Percentiles rank a stretch among this genome's conserved stretches.
Conservation (phyloP, 768 basidiomycete genomes). For the Lactarius evosmus region DNA sequence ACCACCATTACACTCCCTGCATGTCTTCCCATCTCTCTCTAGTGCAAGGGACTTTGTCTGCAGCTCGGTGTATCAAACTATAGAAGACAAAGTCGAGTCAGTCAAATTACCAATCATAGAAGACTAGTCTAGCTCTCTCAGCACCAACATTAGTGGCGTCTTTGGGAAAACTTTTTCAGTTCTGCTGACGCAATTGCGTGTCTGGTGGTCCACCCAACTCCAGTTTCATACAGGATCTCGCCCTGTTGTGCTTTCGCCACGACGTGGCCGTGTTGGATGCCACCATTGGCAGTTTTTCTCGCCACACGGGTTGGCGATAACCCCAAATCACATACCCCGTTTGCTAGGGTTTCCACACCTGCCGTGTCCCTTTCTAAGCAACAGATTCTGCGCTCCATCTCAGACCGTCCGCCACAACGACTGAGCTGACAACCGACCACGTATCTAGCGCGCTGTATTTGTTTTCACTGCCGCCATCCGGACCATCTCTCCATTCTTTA, state of each 20-base stretch:
- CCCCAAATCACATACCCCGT: not conserved
- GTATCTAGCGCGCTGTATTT: not conserved
- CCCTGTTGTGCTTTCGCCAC: not conserved
- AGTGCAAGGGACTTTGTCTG: not conserved
- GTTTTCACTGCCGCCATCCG: not conserved
- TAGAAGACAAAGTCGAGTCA: not conserved
- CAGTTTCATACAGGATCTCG: not conserved
- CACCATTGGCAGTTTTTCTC: not conserved
- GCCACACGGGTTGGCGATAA: not conserved
- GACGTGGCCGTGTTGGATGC: not conserved
- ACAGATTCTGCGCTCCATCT: not conserved
- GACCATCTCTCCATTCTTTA: not conserved
- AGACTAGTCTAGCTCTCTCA: not conserved
- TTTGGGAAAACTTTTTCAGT: not conserved
- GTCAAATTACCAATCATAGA: not conserved
- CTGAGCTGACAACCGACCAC: not conserved
- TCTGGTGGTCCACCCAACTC: not conserved
- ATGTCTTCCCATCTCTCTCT: too few species aligned
- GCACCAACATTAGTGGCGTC: not conserved
- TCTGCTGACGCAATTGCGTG: not conserved
- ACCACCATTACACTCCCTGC: too few species aligned
- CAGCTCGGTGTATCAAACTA: too few species aligned
- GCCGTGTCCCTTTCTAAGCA: not conserved
- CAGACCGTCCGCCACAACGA: not conserved
- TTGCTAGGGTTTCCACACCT: not conserved